Conservation (phyloP, 2,329 filamentous ascomycete species). For the Alternaria incomplexa region DNA sequence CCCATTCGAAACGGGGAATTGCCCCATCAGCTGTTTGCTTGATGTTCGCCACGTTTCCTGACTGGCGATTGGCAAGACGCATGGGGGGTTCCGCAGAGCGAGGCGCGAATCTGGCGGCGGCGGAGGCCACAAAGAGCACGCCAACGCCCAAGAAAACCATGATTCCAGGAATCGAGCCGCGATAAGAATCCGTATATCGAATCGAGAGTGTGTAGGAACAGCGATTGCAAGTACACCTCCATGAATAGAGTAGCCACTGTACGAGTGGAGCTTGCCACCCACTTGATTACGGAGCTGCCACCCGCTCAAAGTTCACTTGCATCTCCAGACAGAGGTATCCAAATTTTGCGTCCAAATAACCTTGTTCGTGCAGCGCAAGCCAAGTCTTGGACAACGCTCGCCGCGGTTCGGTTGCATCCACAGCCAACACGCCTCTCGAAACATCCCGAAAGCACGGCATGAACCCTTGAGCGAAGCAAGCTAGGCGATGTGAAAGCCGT, state of each 20-base stretch:
- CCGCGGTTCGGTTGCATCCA: background rate
- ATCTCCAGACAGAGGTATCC: background rate
- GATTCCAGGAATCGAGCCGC: background rate
- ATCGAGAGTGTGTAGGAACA: background rate
- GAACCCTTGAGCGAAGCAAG: background rate
- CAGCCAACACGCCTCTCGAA: background rate
- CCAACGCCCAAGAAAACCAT: background rate
- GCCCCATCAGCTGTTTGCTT: background rate
- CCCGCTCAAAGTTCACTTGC: background rate
- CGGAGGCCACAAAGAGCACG: background rate
- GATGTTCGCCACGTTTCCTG: background rate
- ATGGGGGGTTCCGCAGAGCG: background rate
- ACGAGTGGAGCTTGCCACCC: background rate
- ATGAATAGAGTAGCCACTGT: background rate
- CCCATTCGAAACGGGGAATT: background rate
- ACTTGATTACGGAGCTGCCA: background rate
- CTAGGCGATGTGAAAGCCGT: background rate
- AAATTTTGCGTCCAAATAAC: background rate
- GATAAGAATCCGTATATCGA: background rate
- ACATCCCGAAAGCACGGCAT: background rate
- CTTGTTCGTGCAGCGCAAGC: background rate
- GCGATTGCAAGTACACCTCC: background rate
- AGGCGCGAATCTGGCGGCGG: background rate
- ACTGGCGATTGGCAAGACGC: background rate
- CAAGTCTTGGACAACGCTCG: background rate